Evolutionary conservation across 164 flowering plant genomes (phyloP).

Genomic region (Kingdonia uniflora): DNA sequence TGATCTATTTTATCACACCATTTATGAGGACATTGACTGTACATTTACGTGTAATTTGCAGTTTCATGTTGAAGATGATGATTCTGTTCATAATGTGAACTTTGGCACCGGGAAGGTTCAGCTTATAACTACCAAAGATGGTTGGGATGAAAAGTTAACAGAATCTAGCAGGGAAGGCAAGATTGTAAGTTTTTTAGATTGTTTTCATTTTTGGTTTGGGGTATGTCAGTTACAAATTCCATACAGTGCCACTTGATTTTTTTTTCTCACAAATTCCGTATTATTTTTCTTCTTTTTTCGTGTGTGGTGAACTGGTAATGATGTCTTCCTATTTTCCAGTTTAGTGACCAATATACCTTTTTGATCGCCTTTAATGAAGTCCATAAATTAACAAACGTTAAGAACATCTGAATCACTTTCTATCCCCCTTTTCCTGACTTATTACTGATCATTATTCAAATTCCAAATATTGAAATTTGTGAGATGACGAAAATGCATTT

Average conservation of each 20-base stretch:
- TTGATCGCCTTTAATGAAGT: too few relatives aligned
- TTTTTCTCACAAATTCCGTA: too few relatives aligned
- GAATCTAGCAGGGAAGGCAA: constrained; percentile 43
- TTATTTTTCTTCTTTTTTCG: too few relatives aligned
- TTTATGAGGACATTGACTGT: background rate
- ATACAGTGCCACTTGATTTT: background rate
- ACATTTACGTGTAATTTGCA: constrained; percentile 3
- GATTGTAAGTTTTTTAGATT: constrained; percentile 29
- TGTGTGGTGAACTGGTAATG: too few relatives aligned
- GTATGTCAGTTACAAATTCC: background rate
- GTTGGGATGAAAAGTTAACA: constrained; percentile 53
- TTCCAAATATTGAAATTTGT: too few relatives aligned
- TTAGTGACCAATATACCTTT: too few relatives aligned
- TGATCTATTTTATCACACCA: background rate
- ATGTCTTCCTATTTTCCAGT: too few relatives aligned
- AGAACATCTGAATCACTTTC: too few relatives aligned
- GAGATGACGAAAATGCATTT: too few relatives aligned
- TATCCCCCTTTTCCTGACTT: too few relatives aligned
- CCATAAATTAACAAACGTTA: too few relatives aligned
- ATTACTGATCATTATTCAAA: too few relatives aligned
- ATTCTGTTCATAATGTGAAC: constrained; percentile 13
- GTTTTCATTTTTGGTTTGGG: background rate
- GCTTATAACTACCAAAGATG: constrained; percentile 31
- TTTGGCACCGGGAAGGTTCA: constrained; percentile 43
- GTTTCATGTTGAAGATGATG: constrained; percentile 4